Evolutionary conservation across 208 protist species (phyloP), one percentile per base, ranked within the genome.

Genomic region (Acanthamoeba pearcei): DNA sequence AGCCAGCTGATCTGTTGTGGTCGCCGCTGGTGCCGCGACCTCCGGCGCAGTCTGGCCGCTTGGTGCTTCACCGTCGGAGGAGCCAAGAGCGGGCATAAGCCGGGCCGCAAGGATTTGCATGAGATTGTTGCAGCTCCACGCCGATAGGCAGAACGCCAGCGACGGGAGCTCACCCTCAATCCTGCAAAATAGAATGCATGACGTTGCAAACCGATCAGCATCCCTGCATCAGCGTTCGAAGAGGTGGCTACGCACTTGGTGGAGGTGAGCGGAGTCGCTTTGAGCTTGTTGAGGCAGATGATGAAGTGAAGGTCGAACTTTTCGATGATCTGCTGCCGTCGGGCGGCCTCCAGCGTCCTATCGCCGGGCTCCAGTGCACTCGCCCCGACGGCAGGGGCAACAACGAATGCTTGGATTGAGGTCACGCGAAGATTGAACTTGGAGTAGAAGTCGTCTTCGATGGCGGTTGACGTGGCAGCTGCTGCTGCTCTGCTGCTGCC

Each of bases 401-500:
- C 64, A 38, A 91, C 38, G 51, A 91, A 91, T 1, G 89, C 89
- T 35, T 93, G 89, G 17, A 93, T 38, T 1, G 89, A 76, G n/a
- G 89, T 93, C 32, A 93, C 10, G 89, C 53, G 38, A 27, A 93
- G 89, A 17, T 80, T 13, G n/a, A 93, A 93, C 64, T 80, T 72
- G 64, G 57, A 72, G 89, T 93, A 93, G 38, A 93, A 93, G 66
- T 93, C 89, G 3, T 93, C 89, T 42, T 93, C 89, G 49, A 19
- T 55, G 13, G 42, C n/a, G 5, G 22, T 42, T 10, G 46, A 29
- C 3, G 62, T 51, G 38, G 10, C 35, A 15, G 68, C n/a, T n/a
- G n/a, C n/a, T n/a, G n/a, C n/a, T n/a, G n/a, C 32, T 22, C 68
- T 29, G 17, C 15, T 55, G 4, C 29, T 35, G 4, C 12, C 42